Base-by-base conservation (phyloP, 192 early-diverging fungal genomes). In the Allomyces arbusculus region DNA sequence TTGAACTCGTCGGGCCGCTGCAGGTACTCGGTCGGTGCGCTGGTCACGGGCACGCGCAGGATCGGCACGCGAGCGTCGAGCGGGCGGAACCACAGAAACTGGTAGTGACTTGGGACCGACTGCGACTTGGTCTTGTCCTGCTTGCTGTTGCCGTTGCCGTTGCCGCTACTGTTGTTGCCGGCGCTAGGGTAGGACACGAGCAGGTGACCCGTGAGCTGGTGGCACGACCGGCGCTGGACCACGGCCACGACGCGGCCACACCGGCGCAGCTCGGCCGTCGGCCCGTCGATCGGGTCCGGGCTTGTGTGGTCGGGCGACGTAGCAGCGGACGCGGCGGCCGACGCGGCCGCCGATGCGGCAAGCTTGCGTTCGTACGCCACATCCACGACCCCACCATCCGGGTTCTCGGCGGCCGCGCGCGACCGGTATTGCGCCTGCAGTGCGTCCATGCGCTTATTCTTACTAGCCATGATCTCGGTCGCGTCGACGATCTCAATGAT, bases 401-500 rank as follows among this genome's bases (percentile, higher is more conserved):
- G 76, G 68, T 78, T 68, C 70, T 79, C 69, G 50, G 76, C 62
- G 69, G 64, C 63, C 67, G 70, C 65, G 65, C 76, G 67, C 62
- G 77, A 70, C 66, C 77, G 74, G 43, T 78, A 78, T 45, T 73
- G 71, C 10, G 77, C 76, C 40, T 82, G 76, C 67, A 82, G 83
- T 12, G 77, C 73, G 66, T 83, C 80, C 69, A 74, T 74, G 24
- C 81, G 79, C 63, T 81, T 77, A 61, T 75, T 66, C 71, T 84
- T 75, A 64, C 82, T 82, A 10, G 67, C 62, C 64, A 81, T 66
- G 61, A 83, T 71, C 70, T 89, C 87, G 23, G 80, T 79, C 0
- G 84, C 83, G 66, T 84, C 80, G 43, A 93, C 72, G 28, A 91
- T 64, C 65, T 81, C 71, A 4, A 93, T 75, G n/a, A 83, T 83